phyloP scores from a whole-genome alignment of 805 yeast genomes.

The Maudiozyma saulgeensis region DNA sequence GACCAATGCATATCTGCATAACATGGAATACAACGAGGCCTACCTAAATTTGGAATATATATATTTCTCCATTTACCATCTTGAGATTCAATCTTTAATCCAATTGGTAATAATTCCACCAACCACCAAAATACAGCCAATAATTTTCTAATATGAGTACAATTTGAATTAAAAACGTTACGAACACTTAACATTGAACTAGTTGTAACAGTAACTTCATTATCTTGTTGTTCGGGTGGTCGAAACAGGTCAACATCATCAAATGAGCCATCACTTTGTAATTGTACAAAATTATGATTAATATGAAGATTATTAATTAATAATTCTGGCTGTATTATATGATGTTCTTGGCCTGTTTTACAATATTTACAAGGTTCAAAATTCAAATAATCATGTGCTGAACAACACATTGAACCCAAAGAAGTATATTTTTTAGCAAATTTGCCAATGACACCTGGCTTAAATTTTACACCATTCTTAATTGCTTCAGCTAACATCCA shows the following conservation, averaged over 20 bases:
- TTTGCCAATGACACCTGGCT: constrained; percentile 31
- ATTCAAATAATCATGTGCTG: constrained; percentile 41
- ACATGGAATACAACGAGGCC: constrained; percentile 39
- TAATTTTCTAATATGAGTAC: constrained; percentile 6
- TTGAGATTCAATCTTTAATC: constrained; percentile 38
- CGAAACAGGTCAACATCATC: no score
- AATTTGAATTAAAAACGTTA: neutral
- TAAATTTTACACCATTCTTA: constrained; percentile 41
- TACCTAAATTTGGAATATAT: constrained; percentile 50
- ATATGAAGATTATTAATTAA: neutral
- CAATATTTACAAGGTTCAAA: neutral
- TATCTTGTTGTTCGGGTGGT: neutral
- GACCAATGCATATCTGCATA: constrained; percentile 53
- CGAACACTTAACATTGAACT: neutral
- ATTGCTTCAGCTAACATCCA: constrained; percentile 54
- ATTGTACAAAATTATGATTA: neutral
- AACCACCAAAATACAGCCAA: constrained; percentile 46
- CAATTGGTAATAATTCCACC: constrained; percentile 51
- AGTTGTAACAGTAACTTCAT: no score
- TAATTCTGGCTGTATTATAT: neutral
- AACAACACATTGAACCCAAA: constrained; percentile 36
- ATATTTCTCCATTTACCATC: constrained; percentile 42
- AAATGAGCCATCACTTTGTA: neutral
- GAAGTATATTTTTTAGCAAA: constrained; percentile 35
- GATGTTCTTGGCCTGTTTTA: neutral